Evolutionary conservation across 2,329 filamentous ascomycete species (phyloP), one percentile per base, ranked within the genome.

Genomic region (Drechslerella dactyloides): DNA sequence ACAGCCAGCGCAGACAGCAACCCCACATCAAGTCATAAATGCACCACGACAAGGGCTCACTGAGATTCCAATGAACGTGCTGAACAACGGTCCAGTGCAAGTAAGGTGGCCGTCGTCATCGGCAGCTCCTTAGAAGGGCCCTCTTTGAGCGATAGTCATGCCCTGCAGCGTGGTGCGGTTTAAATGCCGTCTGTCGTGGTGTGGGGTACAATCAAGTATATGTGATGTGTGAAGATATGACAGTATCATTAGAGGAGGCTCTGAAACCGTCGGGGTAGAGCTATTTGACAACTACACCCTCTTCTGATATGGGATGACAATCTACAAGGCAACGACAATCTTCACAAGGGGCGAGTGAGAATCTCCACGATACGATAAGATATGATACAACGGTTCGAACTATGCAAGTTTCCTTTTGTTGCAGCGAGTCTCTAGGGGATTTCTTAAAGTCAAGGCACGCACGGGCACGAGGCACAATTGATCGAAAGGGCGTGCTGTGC

Each of bases 161-260:
- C 46, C 42, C 55, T 42, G 55, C 55, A 50, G 55, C 23, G 55
- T 46, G 42, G 46, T 17, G 1, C 11, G 27, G 6, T 30, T 24
- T 33, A 33, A 50, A 15, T 13, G 37, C 48, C 54, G 23, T n/a
- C 42, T 46, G 42, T 13, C 15, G 40, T 50, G 23, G 35, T n/a
- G 55, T 37, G 55, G 55, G 55, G 55, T 24, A 17, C 51, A 50
- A 48, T 50, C 46, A 30, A 50, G 2, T 50, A 50, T 21, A 50
- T 23, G 24, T 55, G 50, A 35, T 33, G 24, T 19, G 53, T 19
- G 17, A 50, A 50, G 17, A 50, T 19, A 50, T 23, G 30, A 37
- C 17, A 37, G 27, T 53, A 53, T 61, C 46, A 61, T 40, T 27
- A 13, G 33, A 61, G 57, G 57, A 53, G 57, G 57, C 46, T 50